Evolutionary conservation across 768 basidiomycete species (phyloP), one percentile per base, ranked within the genome.

Genomic region (Mycena filopes): DNA sequence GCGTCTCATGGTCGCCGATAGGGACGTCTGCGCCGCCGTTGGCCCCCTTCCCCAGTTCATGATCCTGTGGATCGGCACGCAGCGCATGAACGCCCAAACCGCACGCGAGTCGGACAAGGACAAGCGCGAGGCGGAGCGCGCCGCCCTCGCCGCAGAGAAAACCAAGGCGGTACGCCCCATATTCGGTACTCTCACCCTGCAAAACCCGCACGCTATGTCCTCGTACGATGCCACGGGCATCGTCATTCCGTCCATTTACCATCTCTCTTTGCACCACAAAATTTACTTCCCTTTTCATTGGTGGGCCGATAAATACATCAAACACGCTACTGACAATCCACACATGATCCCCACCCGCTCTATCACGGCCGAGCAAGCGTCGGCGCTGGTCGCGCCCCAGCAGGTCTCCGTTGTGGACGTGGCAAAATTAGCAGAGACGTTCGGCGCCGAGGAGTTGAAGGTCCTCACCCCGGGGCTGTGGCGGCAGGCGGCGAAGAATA

Each of bases 1-100:
- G 21, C 15, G 16, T 9, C 38, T 50, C 20, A n/a, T 69, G 11
- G 63, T 72, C 11, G 60, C 66, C 10, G 67, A 63, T 20, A 46
- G 61, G 13, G 55, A 43, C 4, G 23, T 21, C 13, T 40, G 26
- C 23, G 23, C 18, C 4, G 40, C 55, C 4, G 28, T 42, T 13
- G 55, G 55, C 20, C 55, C 55, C 4, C 29, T 56, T 8, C 55
- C 55, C 16, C 25, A 43, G 4, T 56, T 42, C 20, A 26, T 56
- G 26, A 43, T 42, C 10, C 25, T 43, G 7, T 43, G 26, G 23
- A 36, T 46, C 12, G 25, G 25, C 23, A 8, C 42, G 18, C 12
- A 46, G 41, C 55, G 43, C 15, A 16, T 46, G 15, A 56, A 56
- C 6, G 21, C 29, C n/a, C 55, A 31, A 40, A 16, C 10, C 18